These are phyloP conservation scores for Phytophthora sojae DNA, from an alignment of 352 stramenopile species.

Conservation along the genomic window DNA sequence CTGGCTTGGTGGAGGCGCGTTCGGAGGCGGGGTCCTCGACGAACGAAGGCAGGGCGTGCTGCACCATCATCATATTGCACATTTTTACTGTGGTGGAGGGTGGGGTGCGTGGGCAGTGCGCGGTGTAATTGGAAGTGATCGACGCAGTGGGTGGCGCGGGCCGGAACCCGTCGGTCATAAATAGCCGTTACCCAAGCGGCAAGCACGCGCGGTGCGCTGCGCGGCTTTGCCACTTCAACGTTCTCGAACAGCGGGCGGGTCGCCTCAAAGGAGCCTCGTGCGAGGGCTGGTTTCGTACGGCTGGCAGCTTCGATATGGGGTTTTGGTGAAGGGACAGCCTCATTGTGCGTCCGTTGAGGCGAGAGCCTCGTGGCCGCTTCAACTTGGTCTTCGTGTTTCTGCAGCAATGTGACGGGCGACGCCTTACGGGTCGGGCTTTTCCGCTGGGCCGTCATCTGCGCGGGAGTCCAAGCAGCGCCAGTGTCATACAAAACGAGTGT, in stretches of 20 bases:
- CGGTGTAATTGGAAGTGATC: slow-evolving; percentile 10
- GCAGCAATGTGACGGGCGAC: not conserved
- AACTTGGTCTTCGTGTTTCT: not conserved
- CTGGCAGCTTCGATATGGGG: too few relatives aligned
- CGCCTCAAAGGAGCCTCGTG: not conserved
- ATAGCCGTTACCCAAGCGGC: not conserved
- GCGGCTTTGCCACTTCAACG: slow-evolving; percentile 7
- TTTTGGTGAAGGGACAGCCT: not conserved
- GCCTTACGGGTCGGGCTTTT: not conserved
- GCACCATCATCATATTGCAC: slow-evolving; percentile 33
- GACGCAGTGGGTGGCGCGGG: too few relatives aligned
- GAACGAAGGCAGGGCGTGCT: slow-evolving; percentile 13
- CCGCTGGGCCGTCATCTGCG: not conserved
- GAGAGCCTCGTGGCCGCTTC: not conserved
- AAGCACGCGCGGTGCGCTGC: not conserved
- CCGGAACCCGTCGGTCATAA: not conserved
- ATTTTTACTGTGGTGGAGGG: slow-evolving; percentile 6
- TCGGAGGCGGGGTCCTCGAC: slow-evolving; percentile 19
- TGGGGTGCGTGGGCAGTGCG: not conserved
- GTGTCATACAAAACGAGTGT: not conserved
- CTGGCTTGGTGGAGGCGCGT: slow-evolving; percentile 1
- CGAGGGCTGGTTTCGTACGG: not conserved
- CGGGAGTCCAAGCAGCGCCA: not conserved
- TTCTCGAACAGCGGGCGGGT: not conserved
- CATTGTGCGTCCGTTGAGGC: not conserved